Percentiles rank a stretch among this genome's conserved stretches.
These are phyloP conservation scores for Tricholoma bakamatsutake DNA, from an alignment of 768 basidiomycete genomes.

Conservation along the genomic window DNA sequence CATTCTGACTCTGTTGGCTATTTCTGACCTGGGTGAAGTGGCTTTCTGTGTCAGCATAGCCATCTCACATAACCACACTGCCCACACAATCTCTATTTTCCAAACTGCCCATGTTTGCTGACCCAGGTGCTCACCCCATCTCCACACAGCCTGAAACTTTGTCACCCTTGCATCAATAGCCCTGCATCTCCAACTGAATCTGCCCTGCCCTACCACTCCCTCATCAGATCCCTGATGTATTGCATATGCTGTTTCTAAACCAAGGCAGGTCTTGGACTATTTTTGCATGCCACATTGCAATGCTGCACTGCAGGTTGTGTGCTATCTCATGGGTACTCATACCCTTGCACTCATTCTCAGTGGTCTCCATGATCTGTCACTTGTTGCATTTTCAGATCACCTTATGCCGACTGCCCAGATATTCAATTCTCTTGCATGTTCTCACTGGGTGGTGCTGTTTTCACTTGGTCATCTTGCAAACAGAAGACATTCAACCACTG, in stretches of 20 bases:
- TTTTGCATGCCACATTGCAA: constrained; percentile 21
- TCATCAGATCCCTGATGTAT: constrained; percentile 18
- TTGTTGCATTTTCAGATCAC: constrained; percentile 12
- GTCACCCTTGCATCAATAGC: too few species aligned
- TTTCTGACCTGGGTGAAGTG: too few species aligned
- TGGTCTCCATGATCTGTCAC: neutral
- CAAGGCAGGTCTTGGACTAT: constrained; percentile 24
- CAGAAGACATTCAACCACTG: constrained; percentile 22
- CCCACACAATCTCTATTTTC: too few species aligned
- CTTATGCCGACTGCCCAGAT: constrained; percentile 10
- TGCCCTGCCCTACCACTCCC: neutral
- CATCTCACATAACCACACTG: too few species aligned
- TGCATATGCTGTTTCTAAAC: constrained; percentile 16
- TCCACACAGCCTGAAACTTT: too few species aligned
- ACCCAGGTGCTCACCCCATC: too few species aligned
- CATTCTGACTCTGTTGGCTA: too few species aligned
- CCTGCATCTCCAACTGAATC: too few species aligned
- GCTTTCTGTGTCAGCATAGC: too few species aligned
- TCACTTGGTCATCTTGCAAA: constrained; percentile 29
- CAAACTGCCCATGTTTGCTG: too few species aligned
- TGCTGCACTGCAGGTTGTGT: constrained; percentile 14
- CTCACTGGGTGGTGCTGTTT: constrained; percentile 20
- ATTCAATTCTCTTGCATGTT: constrained; percentile 19
- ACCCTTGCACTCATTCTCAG: constrained; percentile 4
- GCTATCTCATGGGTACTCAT: constrained; percentile 10